Conservation (phyloP, 2,329 filamentous ascomycete species). For the Rhynchosporium graminicola region DNA sequence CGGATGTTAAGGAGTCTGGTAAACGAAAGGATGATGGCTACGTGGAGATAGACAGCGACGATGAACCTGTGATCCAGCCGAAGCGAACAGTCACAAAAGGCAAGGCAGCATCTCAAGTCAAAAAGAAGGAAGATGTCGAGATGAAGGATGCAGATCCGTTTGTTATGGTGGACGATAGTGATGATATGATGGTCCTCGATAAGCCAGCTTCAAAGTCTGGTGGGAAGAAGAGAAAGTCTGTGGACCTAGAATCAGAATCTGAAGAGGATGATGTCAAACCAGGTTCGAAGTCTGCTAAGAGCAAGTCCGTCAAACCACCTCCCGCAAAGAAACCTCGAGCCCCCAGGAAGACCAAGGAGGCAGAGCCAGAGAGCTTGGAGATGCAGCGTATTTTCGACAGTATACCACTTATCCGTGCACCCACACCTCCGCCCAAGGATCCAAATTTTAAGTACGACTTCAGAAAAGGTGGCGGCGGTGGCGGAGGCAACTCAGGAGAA, state of each 20-base stretch:
- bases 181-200: constrained; percentile 44
- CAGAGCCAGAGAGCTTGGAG: constrained; percentile 67
- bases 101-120: constrained; percentile 41
- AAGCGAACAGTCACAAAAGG: constrained; percentile 47
- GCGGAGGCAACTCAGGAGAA: constrained; percentile 62
- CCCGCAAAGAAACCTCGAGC: constrained; percentile 41
- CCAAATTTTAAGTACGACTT: constrained; percentile 79
- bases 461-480: constrained; percentile 57
- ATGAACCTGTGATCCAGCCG: constrained; percentile 62
- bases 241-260: constrained; percentile 56
- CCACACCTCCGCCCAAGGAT: constrained; percentile 76
- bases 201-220: constrained; percentile 31
- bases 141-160: constrained; percentile 41
- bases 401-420: constrained; percentile 79
- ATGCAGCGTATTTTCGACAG: constrained; percentile 85
- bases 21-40: constrained; percentile 76
- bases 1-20: constrained; percentile 64
- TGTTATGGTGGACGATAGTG: constrained; percentile 47
- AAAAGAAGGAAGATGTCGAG: constrained; percentile 49
- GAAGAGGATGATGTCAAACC: constrained; percentile 53
- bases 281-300: constrained; percentile 55
- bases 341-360: constrained; percentile 48
- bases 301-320: constrained; percentile 39
- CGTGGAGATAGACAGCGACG: constrained; percentile 67
- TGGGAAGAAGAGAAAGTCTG: constrained; percentile 60